Evolutionary conservation across 2,329 filamentous ascomycete genomes (phyloP), one percentile per base, ranked within the genome.

Genomic region (Diaporthe destruens): DNA sequence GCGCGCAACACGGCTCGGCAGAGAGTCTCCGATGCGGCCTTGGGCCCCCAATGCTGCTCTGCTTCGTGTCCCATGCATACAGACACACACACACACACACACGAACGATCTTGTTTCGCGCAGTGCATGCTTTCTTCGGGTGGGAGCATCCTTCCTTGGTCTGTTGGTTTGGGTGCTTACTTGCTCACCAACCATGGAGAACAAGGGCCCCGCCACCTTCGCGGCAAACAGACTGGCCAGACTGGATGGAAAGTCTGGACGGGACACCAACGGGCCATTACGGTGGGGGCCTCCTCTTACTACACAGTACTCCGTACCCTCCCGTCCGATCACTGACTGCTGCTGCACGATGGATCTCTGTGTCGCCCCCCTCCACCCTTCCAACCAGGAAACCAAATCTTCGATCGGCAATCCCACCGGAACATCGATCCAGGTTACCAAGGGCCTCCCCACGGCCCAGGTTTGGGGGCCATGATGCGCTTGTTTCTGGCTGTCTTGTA

Each of bases 21-120:
- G 55, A 72, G 20, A 69, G 23, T 25, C 39, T 59, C 61, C 54
- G 71, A 69, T 71, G 51, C 51, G 39, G 65, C 32, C 42, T 59
- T 20, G 5, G 32, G 55, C 55, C 68, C 56, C 68, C 68, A 71
- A 63, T 56, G 51, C 65, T 68, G 25, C 65, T 56, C 53, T 55
- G 53, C 51, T 42, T 32, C 42, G 23, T 69, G 29, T 23, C 34
- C 47, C 54, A 47, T 36, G 36, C 25, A 47, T 39, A 44, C 42
- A n/a, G 4, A 3, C 39, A 14, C 39, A 3, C 51, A 54, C 51
- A 14, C 51, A 25, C 23, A 25, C 34, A 39, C 11, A 18, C 39
- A 11, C 56, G 25, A 61, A 36, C 34, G 34, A 36, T 36, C 34
- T 47, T 47, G 23, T 63, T 11, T 20, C 59, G 42, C 67, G 67